Conservation (phyloP, 371 early-diverging fungal genomes). For the Amoeboaphelidium occidentale region DNA sequence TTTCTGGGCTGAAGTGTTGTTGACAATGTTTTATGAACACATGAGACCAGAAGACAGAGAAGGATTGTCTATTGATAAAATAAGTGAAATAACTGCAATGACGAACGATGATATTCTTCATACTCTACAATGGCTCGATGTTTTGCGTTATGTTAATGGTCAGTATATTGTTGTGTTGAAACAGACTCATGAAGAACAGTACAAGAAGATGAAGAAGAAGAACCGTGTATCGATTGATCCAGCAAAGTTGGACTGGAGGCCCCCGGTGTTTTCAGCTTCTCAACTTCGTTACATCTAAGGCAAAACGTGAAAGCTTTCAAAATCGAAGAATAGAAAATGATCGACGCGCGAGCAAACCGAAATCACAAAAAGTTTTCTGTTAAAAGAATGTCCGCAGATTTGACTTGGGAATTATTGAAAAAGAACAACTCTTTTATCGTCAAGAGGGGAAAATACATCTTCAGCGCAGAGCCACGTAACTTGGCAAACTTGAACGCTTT, state of each 20-base stretch:
- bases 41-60: conserved; percentile 5
- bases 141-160: conserved; percentile 78
- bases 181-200: conserved; percentile 60
- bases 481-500: conserved; percentile 53
- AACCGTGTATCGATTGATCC: conserved; percentile 55
- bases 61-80: conserved; percentile 39
- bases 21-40: conserved; percentile 3
- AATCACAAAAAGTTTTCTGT: no score
- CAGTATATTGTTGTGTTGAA: conserved; percentile 71
- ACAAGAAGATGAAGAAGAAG: conserved; percentile 31
- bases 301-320: no score
- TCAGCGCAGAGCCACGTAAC: conserved; percentile 59
- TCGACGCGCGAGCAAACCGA: no score
- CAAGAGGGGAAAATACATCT: conserved; percentile 53
- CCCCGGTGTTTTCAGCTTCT: conserved; percentile 18
- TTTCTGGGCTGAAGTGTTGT: conserved; percentile 11
- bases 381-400: conserved; percentile 46
- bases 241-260: conserved; percentile 24
- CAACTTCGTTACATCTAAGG: conserved; percentile 17
- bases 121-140: conserved; percentile 70
- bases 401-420: conserved; percentile 58
- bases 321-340: no score
- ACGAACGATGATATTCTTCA: conserved; percentile 82
- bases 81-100: conserved; percentile 59
- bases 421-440: conserved; percentile 65